Evolutionary conservation across 2,329 filamentous ascomycete species (phyloP).

Genomic region (Didymella keratinophila): DNA sequence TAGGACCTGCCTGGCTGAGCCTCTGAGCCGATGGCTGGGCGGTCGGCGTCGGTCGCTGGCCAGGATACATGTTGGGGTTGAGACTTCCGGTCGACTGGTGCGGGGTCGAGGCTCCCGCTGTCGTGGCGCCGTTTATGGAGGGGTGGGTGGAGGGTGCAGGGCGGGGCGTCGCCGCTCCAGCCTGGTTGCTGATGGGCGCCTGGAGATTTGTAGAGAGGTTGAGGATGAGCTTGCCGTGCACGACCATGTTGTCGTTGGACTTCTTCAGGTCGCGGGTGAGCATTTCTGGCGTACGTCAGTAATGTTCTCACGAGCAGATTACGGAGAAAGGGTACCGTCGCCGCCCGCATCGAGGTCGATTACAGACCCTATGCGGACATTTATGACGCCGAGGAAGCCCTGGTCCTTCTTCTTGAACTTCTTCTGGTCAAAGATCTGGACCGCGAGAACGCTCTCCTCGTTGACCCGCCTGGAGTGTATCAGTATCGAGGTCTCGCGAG

Average conservation of each 20-base stretch:
- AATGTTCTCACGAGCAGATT: not conserved
- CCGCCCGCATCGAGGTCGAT: constrained; percentile 89
- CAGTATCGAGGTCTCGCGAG: constrained; percentile 26
- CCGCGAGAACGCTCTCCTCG: constrained; percentile 94
- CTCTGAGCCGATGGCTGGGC: constrained; percentile 38
- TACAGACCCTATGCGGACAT: constrained; percentile 92
- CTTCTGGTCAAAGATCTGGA: constrained; percentile 99
- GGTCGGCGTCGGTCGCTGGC: constrained; percentile 40
- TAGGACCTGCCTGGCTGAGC: constrained; percentile 40
- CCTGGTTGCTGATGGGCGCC: constrained; percentile 68
- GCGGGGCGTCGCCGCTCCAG: constrained; percentile 42
- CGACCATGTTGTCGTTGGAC: constrained; percentile 96
- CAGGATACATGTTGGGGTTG: constrained; percentile 49
- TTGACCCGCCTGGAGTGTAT: constrained; percentile 75
- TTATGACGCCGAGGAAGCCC: constrained; percentile 96
- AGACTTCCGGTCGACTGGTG: constrained; percentile 50
- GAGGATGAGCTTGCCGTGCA: constrained; percentile 96
- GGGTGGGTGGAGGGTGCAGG: constrained; percentile 51
- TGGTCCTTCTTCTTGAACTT: constrained; percentile 99
- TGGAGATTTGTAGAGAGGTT: constrained; percentile 92
- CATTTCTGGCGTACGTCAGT: constrained; percentile 72
- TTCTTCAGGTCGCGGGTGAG: constrained; percentile 96
- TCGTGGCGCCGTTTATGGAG: constrained; percentile 50
- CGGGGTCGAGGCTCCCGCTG: constrained; percentile 48
- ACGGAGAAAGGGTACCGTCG: constrained; percentile 71